Percentiles rank a stretch among this genome's conserved stretches.
Evolutionary conservation across 169 alveolate species (phyloP).

Genomic region (Eimeria falciformis): DNA sequence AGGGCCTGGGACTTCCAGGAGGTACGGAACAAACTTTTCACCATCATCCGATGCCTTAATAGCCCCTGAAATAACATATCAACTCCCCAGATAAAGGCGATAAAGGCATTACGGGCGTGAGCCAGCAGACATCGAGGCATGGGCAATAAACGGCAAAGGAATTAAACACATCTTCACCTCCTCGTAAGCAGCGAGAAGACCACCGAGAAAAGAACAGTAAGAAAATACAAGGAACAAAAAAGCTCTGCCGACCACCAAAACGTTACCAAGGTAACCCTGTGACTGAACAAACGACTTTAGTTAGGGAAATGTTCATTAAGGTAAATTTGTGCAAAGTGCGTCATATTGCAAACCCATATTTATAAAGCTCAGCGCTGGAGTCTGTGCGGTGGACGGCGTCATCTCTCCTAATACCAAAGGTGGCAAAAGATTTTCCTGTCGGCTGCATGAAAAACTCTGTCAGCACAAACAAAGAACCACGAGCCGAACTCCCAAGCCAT

Average conservation of each 20-base stretch:
- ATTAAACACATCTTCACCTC: no score
- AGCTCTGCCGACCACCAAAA: no score
- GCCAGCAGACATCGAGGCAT: no score
- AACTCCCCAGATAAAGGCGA: neutral
- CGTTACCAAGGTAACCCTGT: no score
- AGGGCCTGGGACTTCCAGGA: slow-evolving; percentile 31
- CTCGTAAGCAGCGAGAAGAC: no score
- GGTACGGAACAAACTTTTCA: neutral
- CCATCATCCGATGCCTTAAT: neutral
- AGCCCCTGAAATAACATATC: slow-evolving; percentile 3
- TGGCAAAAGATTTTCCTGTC: slow-evolving; percentile 1
- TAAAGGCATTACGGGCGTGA: no score
- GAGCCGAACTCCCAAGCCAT: neutral
- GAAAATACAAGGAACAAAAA: neutral
- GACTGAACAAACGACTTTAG: no score
- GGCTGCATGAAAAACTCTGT: slow-evolving; percentile 14
- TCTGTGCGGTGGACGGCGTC: neutral
- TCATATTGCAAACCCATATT: neutral
- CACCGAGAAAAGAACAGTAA: neutral
- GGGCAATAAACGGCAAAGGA: no score
- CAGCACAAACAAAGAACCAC: neutral
- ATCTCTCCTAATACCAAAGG: slow-evolving; percentile 22
- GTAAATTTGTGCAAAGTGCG: no score
- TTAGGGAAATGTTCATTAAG: no score
- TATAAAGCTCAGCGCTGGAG: neutral